A percentile compares a stretch with the other conserved stretches of the same genome.
Evolutionary conservation across 2,329 filamentous ascomycete species (phyloP).

Genomic region (Diplodia corticola): DNA sequence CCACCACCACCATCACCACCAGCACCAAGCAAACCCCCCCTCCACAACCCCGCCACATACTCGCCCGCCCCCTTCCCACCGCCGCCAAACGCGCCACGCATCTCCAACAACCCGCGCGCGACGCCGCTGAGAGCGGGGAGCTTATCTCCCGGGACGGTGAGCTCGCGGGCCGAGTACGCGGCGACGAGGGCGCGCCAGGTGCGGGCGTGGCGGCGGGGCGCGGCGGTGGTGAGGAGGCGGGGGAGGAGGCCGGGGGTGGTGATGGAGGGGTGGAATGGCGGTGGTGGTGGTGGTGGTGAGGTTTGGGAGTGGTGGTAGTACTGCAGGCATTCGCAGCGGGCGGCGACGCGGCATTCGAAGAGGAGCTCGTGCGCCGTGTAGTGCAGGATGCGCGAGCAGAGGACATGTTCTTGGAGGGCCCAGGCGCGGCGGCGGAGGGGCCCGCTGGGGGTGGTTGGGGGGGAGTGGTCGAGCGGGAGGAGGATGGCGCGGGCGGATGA

Average conservation of each 20-base stretch:
- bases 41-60: constrained; percentile 40
- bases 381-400: constrained; percentile 37
- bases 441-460: not conserved
- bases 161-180: constrained; percentile 32
- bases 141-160: constrained; percentile 35
- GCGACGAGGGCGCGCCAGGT: constrained; percentile 38
- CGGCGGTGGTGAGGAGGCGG: constrained; percentile 33
- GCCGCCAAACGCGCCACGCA: not conserved
- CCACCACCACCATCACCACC: constrained; percentile 26
- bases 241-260: constrained; percentile 37
- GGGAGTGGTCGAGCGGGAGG: constrained; percentile 25
- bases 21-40: constrained; percentile 34
- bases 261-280: constrained; percentile 27
- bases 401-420: constrained; percentile 37
- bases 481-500: constrained; percentile 25
- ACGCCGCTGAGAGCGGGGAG: constrained; percentile 39
- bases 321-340: constrained; percentile 36
- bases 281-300: not conserved
- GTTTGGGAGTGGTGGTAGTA: not conserved
- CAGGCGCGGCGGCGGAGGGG: constrained; percentile 35
- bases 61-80: constrained; percentile 19
- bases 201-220: constrained; percentile 29
- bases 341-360: constrained; percentile 37
- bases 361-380: constrained; percentile 37
- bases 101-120: constrained; percentile 31